phyloP scores from a whole-genome alignment of 1,284 basidiomycete species.

The Pyrrhoderma noxium region DNA sequence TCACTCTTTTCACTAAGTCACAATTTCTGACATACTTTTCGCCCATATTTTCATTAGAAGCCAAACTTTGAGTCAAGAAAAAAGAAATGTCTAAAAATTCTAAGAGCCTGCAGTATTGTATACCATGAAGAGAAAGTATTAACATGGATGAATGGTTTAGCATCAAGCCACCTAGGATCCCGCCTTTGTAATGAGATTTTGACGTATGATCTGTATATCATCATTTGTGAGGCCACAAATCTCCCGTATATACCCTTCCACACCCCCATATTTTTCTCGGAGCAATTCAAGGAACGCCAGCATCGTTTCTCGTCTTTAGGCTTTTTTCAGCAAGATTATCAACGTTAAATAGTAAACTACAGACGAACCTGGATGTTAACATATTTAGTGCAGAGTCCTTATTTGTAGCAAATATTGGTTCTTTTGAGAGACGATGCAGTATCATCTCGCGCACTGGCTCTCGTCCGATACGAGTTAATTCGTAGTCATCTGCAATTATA shows the following conservation, averaged over 20 bases:
- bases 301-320: conserved; percentile 61
- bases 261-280: conserved; percentile 58
- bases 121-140: too few species aligned
- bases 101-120: too few species aligned
- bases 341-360: conserved; percentile 20
- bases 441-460: conserved; percentile 67
- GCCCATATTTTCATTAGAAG: too few species aligned
- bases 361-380: conserved; percentile 59
- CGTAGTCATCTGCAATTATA: conserved; percentile 62
- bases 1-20: neutral
- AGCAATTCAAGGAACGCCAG: conserved; percentile 53
- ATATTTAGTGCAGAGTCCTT: conserved; percentile 68
- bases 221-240: conserved; percentile 47
- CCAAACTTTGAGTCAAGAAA: too few species aligned
- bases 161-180: too few species aligned
- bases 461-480: conserved; percentile 65
- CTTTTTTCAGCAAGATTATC: conserved; percentile 9
- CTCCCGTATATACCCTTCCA: conserved; percentile 50
- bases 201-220: conserved; percentile 52
- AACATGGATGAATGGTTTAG: too few species aligned
- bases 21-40: too few species aligned
- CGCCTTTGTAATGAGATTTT: conserved; percentile 44
- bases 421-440: conserved; percentile 54
- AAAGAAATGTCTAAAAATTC: too few species aligned
- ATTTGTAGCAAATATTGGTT: conserved; percentile 63